These are phyloP conservation scores for Fraxinus angustifolia DNA, from an alignment of 305 asterid species.

Conservation along the genomic window DNA sequence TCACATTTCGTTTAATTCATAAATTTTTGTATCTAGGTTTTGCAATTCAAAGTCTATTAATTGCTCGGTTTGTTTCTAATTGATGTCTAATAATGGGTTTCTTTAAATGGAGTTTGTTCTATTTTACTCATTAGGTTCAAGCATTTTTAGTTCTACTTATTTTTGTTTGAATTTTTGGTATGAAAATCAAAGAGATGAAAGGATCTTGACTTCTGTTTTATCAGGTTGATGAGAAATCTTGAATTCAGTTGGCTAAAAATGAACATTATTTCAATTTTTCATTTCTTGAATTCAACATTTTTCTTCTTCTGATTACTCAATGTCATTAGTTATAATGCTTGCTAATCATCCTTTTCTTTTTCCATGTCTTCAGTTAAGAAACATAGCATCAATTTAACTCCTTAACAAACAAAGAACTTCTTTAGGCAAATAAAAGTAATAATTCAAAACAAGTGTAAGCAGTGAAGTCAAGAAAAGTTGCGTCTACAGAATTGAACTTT, in stretches of 20 bases:
- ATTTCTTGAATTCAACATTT: not conserved
- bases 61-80: not conserved
- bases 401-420: slow-evolving; percentile 27
- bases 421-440: slow-evolving; percentile 13
- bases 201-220: not conserved
- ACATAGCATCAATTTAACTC: not conserved
- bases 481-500: not conserved
- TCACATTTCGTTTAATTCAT: not conserved
- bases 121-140: not conserved
- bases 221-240: not conserved
- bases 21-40: not conserved
- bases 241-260: not conserved
- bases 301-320: slow-evolving; percentile 14
- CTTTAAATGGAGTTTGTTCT: not conserved
- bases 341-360: slow-evolving; percentile 22
- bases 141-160: not conserved
- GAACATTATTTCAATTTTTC: not conserved
- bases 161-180: not conserved
- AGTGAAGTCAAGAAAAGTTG: slow-evolving; percentile 7
- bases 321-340: slow-evolving; percentile 19
- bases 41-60: not conserved
- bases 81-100: not conserved
- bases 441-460: slow-evolving; percentile 8
- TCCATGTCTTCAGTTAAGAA: not conserved
- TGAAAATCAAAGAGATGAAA: not conserved